Evolutionary conservation across 306 rosid species (phyloP), one percentile per base, ranked within the genome.

Genomic region (Cicer chorassanicum): DNA sequence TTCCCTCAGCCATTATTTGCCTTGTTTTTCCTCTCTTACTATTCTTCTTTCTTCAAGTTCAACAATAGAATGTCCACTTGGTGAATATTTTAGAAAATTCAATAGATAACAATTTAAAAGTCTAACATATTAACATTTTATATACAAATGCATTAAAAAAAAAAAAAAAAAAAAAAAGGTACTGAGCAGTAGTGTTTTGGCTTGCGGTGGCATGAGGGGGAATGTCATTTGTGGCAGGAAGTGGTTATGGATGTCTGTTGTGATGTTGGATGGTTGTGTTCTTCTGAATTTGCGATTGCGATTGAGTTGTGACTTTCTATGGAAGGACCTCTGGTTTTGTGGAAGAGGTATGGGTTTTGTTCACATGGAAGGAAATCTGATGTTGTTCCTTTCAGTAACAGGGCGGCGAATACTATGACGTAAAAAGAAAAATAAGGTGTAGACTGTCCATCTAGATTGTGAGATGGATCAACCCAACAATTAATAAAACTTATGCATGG

Each of bases 281-380:
- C 24, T 54, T 54, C 6, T 54, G 36, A 54, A 8, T 6, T 54
- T 54, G 10, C 6, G 6, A 53, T 53, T 16, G 59, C 2, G 6
- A 53, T 53, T 16, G 59, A 16, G 34, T 8, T 5, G 6, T 19
- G n/a, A 19, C 19, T 55, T 21, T 8, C 38, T 8, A 55, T 18
- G 38, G n/a, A 55, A 55, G 5, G 11, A 55, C 38, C 61, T 54
- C 12, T 55, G 4, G 36, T 19, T 55, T 55, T 55, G 7, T 55
- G 38, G 62, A 19, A 7, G 62, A 55, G 62, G 62, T 55, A 24
- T 55, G 38, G n/a, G 38, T 18, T 18, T 55, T 55, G 62, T 55
- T 55, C 38, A 4, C 62, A 8, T 8, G 9, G 36, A 54, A 13
- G 1, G 21, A 14, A 7, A 18, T 50, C 21, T 14, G 53, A 50